phyloP scores from a whole-genome alignment of 306 rosid species.

The Psophocarpus tetragonolobus region DNA sequence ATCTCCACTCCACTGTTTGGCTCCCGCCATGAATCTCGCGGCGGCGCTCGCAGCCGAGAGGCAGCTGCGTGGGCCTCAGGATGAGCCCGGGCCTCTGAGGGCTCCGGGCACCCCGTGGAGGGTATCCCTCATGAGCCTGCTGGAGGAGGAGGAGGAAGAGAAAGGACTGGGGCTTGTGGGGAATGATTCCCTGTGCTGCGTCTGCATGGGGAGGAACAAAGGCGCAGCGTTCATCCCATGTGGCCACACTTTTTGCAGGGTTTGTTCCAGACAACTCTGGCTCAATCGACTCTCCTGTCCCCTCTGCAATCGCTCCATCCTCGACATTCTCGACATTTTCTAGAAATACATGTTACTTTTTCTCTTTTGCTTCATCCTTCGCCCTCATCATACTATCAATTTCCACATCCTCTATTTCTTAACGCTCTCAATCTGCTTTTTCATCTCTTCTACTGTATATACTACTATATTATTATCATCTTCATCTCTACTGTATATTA shows the following conservation, averaged over 20 bases:
- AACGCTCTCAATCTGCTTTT: too few species aligned
- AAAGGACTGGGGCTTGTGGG: conserved; percentile 24
- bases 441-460: too few species aligned
- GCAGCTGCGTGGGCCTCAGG: conserved; percentile 45
- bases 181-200: conserved; percentile 85
- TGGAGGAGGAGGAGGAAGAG: conserved; percentile 56
- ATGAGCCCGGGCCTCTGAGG: background rate
- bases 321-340: conserved; percentile 93
- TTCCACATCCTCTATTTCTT: too few species aligned
- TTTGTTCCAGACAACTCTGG: conserved; percentile 97
- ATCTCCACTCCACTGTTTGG: conserved; percentile 44
- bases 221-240: conserved; percentile 98
- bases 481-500: too few species aligned
- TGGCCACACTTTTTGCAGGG: conserved; percentile 96
- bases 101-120: conserved; percentile 60
- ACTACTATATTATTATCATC: too few species aligned
- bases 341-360: background rate
- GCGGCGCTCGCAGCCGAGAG: conserved; percentile 94
- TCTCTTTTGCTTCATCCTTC: background rate
- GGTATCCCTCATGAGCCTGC: conserved; percentile 76
- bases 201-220: conserved; percentile 87
- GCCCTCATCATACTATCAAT: too few species aligned
- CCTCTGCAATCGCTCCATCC: conserved; percentile 89
- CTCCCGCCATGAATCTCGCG: conserved; percentile 75
- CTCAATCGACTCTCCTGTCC: conserved; percentile 89